A percentile compares a stretch with the other conserved stretches of the same genome.
Evolutionary conservation across 768 basidiomycete genomes (phyloP).

Genomic region (Mycena rebaudengoi): DNA sequence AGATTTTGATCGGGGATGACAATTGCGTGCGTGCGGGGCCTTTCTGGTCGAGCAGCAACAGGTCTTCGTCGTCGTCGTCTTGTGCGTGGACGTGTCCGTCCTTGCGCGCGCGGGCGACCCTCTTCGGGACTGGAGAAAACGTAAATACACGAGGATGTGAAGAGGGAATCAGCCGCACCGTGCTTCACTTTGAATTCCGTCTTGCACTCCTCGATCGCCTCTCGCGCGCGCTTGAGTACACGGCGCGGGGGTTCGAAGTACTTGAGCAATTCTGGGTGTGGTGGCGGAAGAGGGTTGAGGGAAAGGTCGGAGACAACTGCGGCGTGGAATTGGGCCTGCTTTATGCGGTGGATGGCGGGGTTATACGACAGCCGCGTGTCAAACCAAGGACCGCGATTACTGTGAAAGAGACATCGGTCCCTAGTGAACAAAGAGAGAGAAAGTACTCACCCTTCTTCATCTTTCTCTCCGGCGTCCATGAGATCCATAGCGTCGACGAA

Average conservation of each 20-base stretch:
- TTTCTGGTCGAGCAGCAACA: slow-evolving; percentile 64
- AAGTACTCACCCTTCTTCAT: slow-evolving; percentile 72
- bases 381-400: slow-evolving; percentile 78
- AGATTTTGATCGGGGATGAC: slow-evolving; percentile 19
- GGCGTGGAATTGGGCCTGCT: slow-evolving; percentile 92
- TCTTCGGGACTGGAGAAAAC: slow-evolving; percentile 65
- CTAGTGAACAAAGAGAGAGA: neutral
- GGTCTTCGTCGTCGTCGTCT: slow-evolving; percentile 68
- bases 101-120: slow-evolving; percentile 60
- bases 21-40: slow-evolving; percentile 25
- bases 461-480: slow-evolving; percentile 75
- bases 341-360: slow-evolving; percentile 88
- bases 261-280: slow-evolving; percentile 84
- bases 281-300: slow-evolving; percentile 80
- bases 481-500: slow-evolving; percentile 93
- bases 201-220: slow-evolving; percentile 68
- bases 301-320: slow-evolving; percentile 81
- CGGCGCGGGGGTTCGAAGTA: slow-evolving; percentile 83
- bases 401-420: slow-evolving; percentile 37
- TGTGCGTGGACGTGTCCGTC: slow-evolving; percentile 68
- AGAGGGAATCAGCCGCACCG: slow-evolving; percentile 50
- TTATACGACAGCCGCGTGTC: slow-evolving; percentile 82
- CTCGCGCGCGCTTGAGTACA: slow-evolving; percentile 67
- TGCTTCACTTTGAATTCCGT: slow-evolving; percentile 78
- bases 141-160: neutral